Evolutionary conservation across 441 rosid genomes (phyloP), one percentile per base, ranked within the genome.

Genomic region (Codiaeum variegatum): DNA sequence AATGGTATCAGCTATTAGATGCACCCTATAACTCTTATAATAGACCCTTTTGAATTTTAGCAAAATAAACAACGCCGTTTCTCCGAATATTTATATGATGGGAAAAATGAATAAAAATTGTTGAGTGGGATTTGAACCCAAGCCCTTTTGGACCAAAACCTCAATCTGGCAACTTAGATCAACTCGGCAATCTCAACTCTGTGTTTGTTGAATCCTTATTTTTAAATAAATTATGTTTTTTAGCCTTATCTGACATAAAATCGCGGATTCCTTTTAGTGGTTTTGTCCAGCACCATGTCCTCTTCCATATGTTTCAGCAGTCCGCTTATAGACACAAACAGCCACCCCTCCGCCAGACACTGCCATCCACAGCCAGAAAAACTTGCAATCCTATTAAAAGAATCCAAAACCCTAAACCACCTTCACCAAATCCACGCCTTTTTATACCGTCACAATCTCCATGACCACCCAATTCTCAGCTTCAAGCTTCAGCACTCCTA

Each of bases 121-220:
- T 55, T 55, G 61, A 55, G 94, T 93, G 97, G 98, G 97, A 88
- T 89, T 91, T 93, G 97, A 95, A 93, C 98, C 97, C 97, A 93
- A 97, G 97, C 97, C 97, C 93, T 95, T 90, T 88, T 94, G 97
- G 95, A 95, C 96, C 91, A 95, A 95, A 93, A 91, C 97, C 98
- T 90, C 85, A 96, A 91, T 91, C 97, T 93, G 97, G 98, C 98
- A 91, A 98, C 98, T 93, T 90, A 91, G 97, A 90, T 97, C 98
- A 96, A 88, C 97, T 96, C 98, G 97, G 95, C 96, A 98, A 92
- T 90, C 84, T 88, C 96, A 89, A 90, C 94, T 9, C 1, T 7
- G 6, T 0, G 38, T 36, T 36, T 5, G 6, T 4, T 2, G 2
- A 36, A 36, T 36, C 7, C 38, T 36, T 36, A 36, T 3, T 36